Conservation (phyloP, 306 rosid species). For the Trifolium repens region DNA sequence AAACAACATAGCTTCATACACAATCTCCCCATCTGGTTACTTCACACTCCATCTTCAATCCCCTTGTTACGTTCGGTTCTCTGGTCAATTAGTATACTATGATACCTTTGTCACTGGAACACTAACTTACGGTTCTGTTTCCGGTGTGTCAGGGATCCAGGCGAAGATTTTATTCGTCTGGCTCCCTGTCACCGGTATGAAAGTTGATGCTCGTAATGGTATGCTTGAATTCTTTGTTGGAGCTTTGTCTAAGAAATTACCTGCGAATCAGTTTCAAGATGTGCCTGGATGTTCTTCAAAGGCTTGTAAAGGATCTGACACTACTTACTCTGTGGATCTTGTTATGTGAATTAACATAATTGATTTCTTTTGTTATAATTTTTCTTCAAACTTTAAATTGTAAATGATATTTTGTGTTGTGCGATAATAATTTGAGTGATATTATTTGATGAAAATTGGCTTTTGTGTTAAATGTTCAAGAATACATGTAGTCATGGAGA, state of each 20-base stretch:
- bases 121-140: slow-evolving; percentile 53
- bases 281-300: slow-evolving; percentile 53
- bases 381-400: background rate
- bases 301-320: slow-evolving; percentile 5
- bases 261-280: slow-evolving; percentile 52
- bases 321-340: slow-evolving; percentile 29
- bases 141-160: slow-evolving; percentile 70
- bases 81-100: slow-evolving; percentile 57
- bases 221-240: slow-evolving; percentile 65
- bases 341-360: background rate
- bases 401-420: no score
- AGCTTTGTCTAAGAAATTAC: slow-evolving; percentile 59
- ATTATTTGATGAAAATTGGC: no score
- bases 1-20: slow-evolving; percentile 62
- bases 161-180: slow-evolving; percentile 67
- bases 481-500: no score
- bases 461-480: no score
- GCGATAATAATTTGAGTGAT: no score
- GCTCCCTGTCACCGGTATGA: slow-evolving; percentile 68
- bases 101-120: slow-evolving; percentile 55
- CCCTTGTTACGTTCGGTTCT: slow-evolving; percentile 65
- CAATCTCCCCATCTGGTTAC: slow-evolving; percentile 58
- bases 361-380: background rate
- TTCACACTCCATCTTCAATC: slow-evolving; percentile 56
- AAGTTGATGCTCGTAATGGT: slow-evolving; percentile 44